phyloP scores from a whole-genome alignment of 169 alveolate species.

The Theileria annulata region DNA sequence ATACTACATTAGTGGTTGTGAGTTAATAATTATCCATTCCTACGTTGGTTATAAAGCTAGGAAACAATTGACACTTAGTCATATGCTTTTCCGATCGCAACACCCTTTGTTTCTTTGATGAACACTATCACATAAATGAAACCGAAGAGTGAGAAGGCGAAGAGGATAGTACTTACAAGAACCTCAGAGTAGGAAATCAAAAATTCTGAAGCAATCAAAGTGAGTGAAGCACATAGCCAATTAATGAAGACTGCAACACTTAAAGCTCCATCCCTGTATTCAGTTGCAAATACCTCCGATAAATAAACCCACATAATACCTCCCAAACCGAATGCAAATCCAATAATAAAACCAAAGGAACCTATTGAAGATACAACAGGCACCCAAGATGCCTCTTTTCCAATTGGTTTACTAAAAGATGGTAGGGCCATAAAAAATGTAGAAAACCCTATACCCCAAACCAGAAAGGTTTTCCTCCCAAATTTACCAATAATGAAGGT shows the following conservation, averaged over 20 bases:
- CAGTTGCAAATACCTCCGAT: slow-evolving; percentile 81
- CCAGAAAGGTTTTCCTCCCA: slow-evolving; percentile 79
- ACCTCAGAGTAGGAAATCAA: slow-evolving; percentile 61
- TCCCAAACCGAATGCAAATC: slow-evolving; percentile 83
- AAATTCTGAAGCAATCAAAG: slow-evolving; percentile 77
- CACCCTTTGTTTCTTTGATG: slow-evolving; percentile 82
- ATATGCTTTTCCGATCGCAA: slow-evolving; percentile 69
- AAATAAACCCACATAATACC: slow-evolving; percentile 84
- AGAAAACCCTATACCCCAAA: slow-evolving; percentile 67
- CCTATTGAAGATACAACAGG: slow-evolving; percentile 50
- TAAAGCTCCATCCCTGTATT: slow-evolving; percentile 80
- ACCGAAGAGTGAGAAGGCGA: slow-evolving; percentile 68
- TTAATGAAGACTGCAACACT: slow-evolving; percentile 77
- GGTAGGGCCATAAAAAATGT: slow-evolving; percentile 63
- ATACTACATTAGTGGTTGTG: background rate
- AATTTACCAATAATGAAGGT: slow-evolving; percentile 74
- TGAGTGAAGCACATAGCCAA: slow-evolving; percentile 75
- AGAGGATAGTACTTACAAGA: slow-evolving; percentile 66
- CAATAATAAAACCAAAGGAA: slow-evolving; percentile 73
- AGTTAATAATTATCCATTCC: background rate
- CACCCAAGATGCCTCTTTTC: slow-evolving; percentile 18
- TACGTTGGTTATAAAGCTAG: background rate
- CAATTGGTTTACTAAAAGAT: slow-evolving; percentile 57
- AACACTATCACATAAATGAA: slow-evolving; percentile 65
- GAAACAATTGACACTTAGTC: background rate